Conservation (phyloP, 305 asterid species). For the Fraxinus greggii region DNA sequence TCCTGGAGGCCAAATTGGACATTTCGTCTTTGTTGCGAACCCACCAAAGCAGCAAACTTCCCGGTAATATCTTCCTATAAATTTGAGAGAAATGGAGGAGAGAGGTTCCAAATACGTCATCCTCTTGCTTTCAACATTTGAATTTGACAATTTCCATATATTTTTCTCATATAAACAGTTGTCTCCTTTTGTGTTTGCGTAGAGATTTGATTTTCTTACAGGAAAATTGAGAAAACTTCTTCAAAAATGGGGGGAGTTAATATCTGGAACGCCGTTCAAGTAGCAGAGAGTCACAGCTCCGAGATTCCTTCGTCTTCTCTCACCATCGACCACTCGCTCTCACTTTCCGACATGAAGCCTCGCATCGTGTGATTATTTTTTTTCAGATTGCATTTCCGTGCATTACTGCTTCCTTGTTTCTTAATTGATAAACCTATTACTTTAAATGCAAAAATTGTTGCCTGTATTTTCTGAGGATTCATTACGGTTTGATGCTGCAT, state of each 20-base stretch:
- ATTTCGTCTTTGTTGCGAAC: background rate
- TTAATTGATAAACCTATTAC: background rate
- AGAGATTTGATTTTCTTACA: background rate
- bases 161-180: background rate
- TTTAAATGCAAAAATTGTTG: background rate
- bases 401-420: background rate
- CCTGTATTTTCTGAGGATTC: background rate
- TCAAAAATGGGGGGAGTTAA: constrained; percentile 44
- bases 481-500: background rate
- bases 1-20: background rate
- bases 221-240: background rate
- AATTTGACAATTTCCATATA: background rate
- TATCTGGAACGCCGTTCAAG: constrained; percentile 82
- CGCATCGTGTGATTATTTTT: constrained; percentile 52
- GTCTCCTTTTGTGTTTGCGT: background rate
- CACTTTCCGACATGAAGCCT: constrained; percentile 70
- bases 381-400: background rate
- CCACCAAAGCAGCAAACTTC: background rate
- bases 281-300: constrained; percentile 58
- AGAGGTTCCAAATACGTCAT: background rate
- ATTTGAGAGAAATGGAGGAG: background rate
- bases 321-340: constrained; percentile 74
- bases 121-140: background rate
- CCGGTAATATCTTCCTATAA: constrained; percentile 6
- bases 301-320: constrained; percentile 67